Evolutionary conservation across 129 eudicot genomes (phyloP), one percentile per base, ranked within the genome.

Genomic region (Rutidosis leptorrhynchoides): DNA sequence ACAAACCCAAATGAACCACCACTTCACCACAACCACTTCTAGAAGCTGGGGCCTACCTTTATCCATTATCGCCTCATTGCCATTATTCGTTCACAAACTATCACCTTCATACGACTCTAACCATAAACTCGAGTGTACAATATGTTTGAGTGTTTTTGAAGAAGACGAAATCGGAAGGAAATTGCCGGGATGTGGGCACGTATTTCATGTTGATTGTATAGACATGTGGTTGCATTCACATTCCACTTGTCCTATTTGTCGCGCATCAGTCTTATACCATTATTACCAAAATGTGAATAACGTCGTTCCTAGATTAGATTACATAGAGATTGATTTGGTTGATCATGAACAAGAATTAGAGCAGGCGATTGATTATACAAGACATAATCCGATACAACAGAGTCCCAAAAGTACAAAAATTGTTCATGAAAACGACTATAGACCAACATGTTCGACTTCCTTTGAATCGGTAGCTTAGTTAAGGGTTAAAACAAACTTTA

Each of bases 181-280:
- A 35, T 29, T 88, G 49, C 83, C 82, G 0, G 74, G 59, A 51
- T 88, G 96, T 21, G 67, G 71, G 12, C 96, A 84, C 76, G 76
- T 65, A 17, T 86, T 86, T 56, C 93, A 86, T 52, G 80, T 80
- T 1, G 83, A 80, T 11, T 86, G 93, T 64, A 86, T 86, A 54
- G 93, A 86, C 35, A 86, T 79, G 93, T 86, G 93, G 88, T 59
- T 86, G 28, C 58, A 58, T 19, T 82, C 87, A 1, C 93, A 83
- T 69, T 68, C 83, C 2, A 78, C 85, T 17, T 86, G 93, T 32
- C 93, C 93, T 2, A 73, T 86, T 60, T 86, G 93, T 64, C 75
- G 93, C 22, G 77, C 82, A 9, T 58, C 75, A 15, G 70, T 76
- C 6, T 53, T 74, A 3, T 26, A n/a, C 37, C 17, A 57, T 15